Base-by-base conservation (phyloP, 805 yeast species). In the Sugiyamaella smithiae region DNA sequence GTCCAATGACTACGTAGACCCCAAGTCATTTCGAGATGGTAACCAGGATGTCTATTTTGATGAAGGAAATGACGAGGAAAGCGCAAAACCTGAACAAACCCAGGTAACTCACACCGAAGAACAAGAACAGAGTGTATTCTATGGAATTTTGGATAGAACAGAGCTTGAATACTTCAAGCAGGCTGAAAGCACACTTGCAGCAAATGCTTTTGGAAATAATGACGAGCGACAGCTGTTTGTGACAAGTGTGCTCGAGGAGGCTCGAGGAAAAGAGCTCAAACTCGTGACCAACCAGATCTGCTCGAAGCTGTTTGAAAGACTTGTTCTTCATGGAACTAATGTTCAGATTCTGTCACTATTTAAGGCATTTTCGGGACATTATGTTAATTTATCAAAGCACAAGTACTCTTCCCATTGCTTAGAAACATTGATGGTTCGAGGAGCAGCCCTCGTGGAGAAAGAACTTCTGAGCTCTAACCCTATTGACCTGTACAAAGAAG, bases 381-480 rank as follows among this genome's bases (percentile, higher is more conserved):
- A 87, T 57, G 79, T 76, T n/a, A 79, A 83, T 17, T 72, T 90
- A 55, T 78, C 93, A 2, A 81, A 81, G 57, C 97, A 93, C 61
- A 89, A 90, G 64, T 91, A 88, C 63, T 82, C 97, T 1, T 90
- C 97, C 0, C 99, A 93, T 66, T 95, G 95, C 52, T 72, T 89
- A 46, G 98, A 91, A 65, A 87, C 98, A 0, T 72, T 89, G 31
- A 66, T 91, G 24, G 85, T 85, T 25, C 74, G 91, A 64, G 66
- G 80, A 46, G 91, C 96, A 2, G 80, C 86, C 0, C 64, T 85
- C 47, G 74, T 86, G 11, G 96, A 87, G 63, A 79, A 80, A 56
- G 96, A 88, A 62, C 61, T 87, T 24, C 66, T 83, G 43, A 70
- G 71, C 2, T 75, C 73, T 20, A 19, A 46, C 31, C 40, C 40